Conservation (phyloP, 2,329 filamentous ascomycete species). For the Fusarium devonianum region DNA sequence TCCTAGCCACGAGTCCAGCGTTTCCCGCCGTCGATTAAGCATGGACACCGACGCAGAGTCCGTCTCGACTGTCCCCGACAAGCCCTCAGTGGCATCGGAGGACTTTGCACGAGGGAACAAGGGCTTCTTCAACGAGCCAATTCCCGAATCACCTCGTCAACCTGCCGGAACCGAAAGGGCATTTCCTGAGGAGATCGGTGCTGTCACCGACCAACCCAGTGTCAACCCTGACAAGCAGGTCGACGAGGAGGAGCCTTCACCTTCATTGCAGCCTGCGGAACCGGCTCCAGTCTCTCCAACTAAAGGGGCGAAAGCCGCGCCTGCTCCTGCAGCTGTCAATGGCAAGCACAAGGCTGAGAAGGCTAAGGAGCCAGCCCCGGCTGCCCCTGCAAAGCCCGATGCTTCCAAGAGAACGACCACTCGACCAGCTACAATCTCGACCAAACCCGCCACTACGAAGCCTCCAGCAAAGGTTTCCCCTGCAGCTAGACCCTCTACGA, state of each 20-base stretch:
- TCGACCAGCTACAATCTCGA: slow-evolving; percentile 37
- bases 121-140: slow-evolving; percentile 48
- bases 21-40: slow-evolving; percentile 48
- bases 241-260: slow-evolving; percentile 49
- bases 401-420: slow-evolving; percentile 30
- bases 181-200: slow-evolving; percentile 24
- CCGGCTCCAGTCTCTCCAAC: slow-evolving; percentile 17
- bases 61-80: slow-evolving; percentile 49
- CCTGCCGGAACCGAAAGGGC: slow-evolving; percentile 29
- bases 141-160: slow-evolving; percentile 52
- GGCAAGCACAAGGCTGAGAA: slow-evolving; percentile 39
- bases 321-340: slow-evolving; percentile 26
- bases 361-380: slow-evolving; percentile 25
- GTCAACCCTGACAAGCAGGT: slow-evolving; percentile 51
- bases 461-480: slow-evolving; percentile 33
- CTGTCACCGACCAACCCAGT: slow-evolving; percentile 46
- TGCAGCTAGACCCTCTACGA: slow-evolving; percentile 35
- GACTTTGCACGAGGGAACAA: slow-evolving; percentile 39
- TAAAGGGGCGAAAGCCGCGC: slow-evolving; percentile 22
- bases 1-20: slow-evolving; percentile 49
- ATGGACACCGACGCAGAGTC: slow-evolving; percentile 46
- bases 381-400: slow-evolving; percentile 19
- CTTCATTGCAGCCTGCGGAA: slow-evolving; percentile 19
- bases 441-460: slow-evolving; percentile 34
- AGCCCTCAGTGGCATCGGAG: slow-evolving; percentile 40